Evolutionary conservation across 495 filamentous ascomycete genomes (phyloP), one percentile per base, ranked within the genome.

Genomic region (Hyaloscypha hepaticicola): DNA sequence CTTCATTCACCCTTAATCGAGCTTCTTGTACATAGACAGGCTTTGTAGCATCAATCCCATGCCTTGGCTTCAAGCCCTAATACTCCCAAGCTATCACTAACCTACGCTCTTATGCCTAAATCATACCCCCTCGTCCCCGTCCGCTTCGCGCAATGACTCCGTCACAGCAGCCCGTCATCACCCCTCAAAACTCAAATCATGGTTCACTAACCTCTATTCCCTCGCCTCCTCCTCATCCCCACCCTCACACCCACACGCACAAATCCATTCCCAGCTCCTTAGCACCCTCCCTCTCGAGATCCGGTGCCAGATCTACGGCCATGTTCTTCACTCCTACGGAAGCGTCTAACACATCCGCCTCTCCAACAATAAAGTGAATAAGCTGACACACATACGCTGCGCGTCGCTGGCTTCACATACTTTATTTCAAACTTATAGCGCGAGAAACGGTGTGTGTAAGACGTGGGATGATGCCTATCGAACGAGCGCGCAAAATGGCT

Each of bases 21-120:
- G n/a, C 61, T 58, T 64, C 61, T 64, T 58, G 34, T 64, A 64
- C 34, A 49, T 16, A 64, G 61, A 64, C 21, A 64, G 61, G 52
- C 61, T 58, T 34, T 29, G 34, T 58, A 49, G 61, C 31, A 58
- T 58, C 33, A 64, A 64, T 64, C 61, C 57, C 53, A 41, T 28
- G 61, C 25, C 48, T 64, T 58, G 61, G 58, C 53, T 64, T n/a
- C 61, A 58, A 58, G 61, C 51, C 53, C 52, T 64, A 53, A 64
- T 29, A 64, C 38, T 45, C 38, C 19, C 38, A 45, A 45, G 16
- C 38, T 11, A 45, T 16, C 19, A 45, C 38, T 45, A 16, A 16
- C 14, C 4, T 45, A 45, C 38, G 38, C 38, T 45, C 16, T 45
- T 45, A 45, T 45, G 38, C 38, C 11, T 45, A 16, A 45, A n/a